phyloP scores from a whole-genome alignment of 192 early-diverging fungal species.

The Allomyces arbusculus region DNA sequence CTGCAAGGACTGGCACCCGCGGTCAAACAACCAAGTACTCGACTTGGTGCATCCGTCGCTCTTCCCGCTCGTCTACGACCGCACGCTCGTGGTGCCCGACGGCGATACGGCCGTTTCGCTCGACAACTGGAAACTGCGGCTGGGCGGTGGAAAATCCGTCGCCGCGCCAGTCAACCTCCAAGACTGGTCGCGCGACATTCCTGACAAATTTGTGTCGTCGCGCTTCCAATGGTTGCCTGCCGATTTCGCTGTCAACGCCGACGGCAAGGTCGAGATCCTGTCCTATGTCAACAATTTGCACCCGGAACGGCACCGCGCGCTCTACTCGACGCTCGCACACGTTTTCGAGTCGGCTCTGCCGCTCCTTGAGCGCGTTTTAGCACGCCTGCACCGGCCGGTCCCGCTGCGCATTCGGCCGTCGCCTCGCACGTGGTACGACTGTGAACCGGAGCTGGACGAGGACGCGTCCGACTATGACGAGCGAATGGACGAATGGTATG shows the following conservation, averaged over 20 bases:
- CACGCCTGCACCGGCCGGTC: too few species aligned
- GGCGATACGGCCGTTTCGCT: neutral
- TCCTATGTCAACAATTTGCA: too few species aligned
- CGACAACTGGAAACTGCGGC: too few species aligned
- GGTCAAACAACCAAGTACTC: conserved; percentile 22
- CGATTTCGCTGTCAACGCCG: neutral
- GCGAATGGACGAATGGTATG: conserved; percentile 2
- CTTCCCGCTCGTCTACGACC: conserved; percentile 14
- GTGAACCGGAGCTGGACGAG: neutral
- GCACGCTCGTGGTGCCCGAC: neutral
- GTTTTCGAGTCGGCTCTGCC: too few species aligned
- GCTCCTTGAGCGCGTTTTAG: too few species aligned
- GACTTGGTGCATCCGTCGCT: conserved; percentile 31
- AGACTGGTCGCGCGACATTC: neutral
- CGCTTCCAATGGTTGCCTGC: neutral
- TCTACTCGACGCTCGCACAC: too few species aligned
- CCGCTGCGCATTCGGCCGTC: too few species aligned
- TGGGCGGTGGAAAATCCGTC: neutral
- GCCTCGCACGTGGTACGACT: too few species aligned
- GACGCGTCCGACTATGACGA: neutral
- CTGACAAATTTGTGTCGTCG: neutral
- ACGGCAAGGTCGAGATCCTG: neutral
- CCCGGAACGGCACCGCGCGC: too few species aligned
- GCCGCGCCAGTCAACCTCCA: neutral
- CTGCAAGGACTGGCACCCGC: conserved; percentile 22